Conservation (phyloP, 306 rosid species). For the Prunus mira region DNA sequence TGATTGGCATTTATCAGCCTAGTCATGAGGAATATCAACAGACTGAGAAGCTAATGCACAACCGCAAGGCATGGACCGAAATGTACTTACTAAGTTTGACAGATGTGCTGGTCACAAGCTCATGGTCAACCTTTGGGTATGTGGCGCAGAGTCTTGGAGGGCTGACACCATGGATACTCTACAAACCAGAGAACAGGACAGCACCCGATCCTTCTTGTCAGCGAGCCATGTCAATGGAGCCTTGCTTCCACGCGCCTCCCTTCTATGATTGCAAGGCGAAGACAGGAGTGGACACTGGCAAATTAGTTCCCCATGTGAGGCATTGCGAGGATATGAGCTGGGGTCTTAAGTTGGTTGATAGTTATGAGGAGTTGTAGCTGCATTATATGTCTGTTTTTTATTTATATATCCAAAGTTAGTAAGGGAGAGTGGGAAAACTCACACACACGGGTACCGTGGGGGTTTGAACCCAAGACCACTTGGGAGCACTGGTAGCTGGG, state of each 20-base stretch:
- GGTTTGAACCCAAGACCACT: too few species aligned
- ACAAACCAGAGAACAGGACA: conserved; percentile 62
- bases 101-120: conserved; percentile 58
- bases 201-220: conserved; percentile 57
- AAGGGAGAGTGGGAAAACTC: too few species aligned
- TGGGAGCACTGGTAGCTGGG: neutral
- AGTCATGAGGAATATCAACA: conserved; percentile 77
- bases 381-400: neutral
- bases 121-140: conserved; percentile 84
- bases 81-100: conserved; percentile 67
- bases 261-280: conserved; percentile 75
- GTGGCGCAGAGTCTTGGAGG: conserved; percentile 80
- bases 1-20: conserved; percentile 58
- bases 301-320: conserved; percentile 60
- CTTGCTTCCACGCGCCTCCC: conserved; percentile 79
- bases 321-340: conserved; percentile 86
- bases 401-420: too few species aligned
- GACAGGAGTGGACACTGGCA: conserved; percentile 60
- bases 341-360: conserved; percentile 74
- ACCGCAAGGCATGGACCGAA: conserved; percentile 67
- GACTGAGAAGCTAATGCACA: conserved; percentile 61
- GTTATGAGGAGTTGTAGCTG: conserved; percentile 9
- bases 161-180: conserved; percentile 67
- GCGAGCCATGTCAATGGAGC: conserved; percentile 76
- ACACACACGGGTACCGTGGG: too few species aligned